Percentiles rank a stretch among this genome's conserved stretches.
phyloP scores from a whole-genome alignment of 768 basidiomycete species.

The Pleurotus salmoneostramineus region DNA sequence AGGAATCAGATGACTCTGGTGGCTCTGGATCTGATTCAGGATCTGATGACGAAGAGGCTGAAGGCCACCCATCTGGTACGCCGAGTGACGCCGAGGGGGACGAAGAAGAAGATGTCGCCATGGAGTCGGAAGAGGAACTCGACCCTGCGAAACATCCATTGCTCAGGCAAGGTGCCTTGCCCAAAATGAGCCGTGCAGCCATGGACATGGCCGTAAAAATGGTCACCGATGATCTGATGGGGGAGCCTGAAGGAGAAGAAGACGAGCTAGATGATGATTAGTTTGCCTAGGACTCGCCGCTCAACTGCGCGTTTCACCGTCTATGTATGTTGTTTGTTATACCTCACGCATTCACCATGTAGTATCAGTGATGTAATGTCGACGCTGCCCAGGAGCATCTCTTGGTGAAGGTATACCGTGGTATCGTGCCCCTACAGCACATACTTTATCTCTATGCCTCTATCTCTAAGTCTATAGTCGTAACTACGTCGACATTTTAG shows the following conservation, averaged over 20 bases:
- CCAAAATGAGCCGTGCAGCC: constrained; percentile 61
- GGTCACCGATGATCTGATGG: constrained; percentile 49
- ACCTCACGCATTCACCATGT: no score
- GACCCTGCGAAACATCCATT: constrained; percentile 58
- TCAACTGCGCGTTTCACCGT: no score
- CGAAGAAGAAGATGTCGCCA: constrained; percentile 27
- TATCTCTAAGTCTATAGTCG: no score
- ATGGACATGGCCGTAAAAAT: constrained; percentile 65
- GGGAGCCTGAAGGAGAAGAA: constrained; percentile 10
- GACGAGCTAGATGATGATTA: constrained; percentile 9
- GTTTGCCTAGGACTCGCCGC: no score
- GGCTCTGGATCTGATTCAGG: constrained; percentile 27
- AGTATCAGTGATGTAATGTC: no score
- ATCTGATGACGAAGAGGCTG: constrained; percentile 18
- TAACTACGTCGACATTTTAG: no score
- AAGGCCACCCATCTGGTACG: constrained; percentile 26
- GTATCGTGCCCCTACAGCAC: no score
- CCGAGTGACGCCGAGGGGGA: constrained; percentile 21
- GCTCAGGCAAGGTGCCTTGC: constrained; percentile 63
- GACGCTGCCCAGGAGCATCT: no score
- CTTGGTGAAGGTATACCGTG: no score
- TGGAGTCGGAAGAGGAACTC: constrained; percentile 41
- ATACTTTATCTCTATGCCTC: no score
- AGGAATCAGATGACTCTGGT: constrained; percentile 31
- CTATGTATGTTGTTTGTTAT: no score